Base-by-base conservation (phyloP, 768 basidiomycete genomes). In the Naganishia vaughanmartiniae region DNA sequence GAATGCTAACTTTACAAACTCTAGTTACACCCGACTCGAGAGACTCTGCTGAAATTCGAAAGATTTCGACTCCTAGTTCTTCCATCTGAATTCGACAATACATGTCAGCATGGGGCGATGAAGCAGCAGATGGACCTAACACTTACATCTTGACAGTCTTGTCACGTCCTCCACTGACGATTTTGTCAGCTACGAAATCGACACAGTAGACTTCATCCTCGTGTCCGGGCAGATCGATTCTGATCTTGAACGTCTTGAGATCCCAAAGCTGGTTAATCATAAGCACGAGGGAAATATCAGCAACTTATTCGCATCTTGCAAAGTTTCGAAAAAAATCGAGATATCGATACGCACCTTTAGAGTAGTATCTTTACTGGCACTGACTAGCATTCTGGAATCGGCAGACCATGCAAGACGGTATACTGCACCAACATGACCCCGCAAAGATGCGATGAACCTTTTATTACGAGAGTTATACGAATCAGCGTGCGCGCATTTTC, bases 121-220 rank as follows among this genome's bases (percentile, higher is more conserved):
- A 1, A n/a, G 17, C 33, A n/a, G 6, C 14, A 5, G 39, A 42
- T 9, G 33, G 65, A 24, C 48, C 6, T 19, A 26, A 34, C 6
- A 57, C 68, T 63, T 70, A 96, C 92, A 98, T 97, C 83, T 96
- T 96, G 14, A 97, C 87, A 24, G 87, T 89, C 75, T 88, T 87
- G 82, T 98, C 95, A 54, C 90, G 84, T 17, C 95, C 95, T n/a
- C 94, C 95, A 78, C 92, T 95, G 73, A 96, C 93, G n/a, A 97
- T 87, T 81, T 99, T 99, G 83, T 99, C 95, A 0, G 93, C 94
- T 1, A 99, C 94, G 78, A 96, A 99, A 81, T 98, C 95, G 19
- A 99, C 95, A 77, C 95, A 97, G 82, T 97, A 98, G 42, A 99
- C 94, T 80, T 99, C 95, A 74, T 99, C 95, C 0, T 90, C 91